A percentile compares a stretch with the other conserved stretches of the same genome.
phyloP scores from a whole-genome alignment of 768 basidiomycete species.

The Podaxis carcinomalis region DNA sequence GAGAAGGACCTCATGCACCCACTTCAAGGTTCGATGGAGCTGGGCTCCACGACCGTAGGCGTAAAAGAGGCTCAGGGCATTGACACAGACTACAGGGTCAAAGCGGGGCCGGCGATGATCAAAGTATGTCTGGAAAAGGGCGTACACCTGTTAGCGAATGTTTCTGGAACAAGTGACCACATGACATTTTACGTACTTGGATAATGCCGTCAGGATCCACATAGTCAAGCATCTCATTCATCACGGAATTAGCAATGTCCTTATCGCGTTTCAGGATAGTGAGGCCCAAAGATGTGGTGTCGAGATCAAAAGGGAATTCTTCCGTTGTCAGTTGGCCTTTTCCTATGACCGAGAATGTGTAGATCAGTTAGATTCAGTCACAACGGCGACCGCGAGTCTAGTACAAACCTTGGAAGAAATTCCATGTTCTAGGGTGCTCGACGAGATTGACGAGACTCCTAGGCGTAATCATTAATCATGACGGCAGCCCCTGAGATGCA shows the following conservation, averaged over 20 bases:
- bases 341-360: conserved; percentile 18
- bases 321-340: conserved; percentile 41
- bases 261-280: conserved; percentile 33
- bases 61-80: conserved; percentile 47
- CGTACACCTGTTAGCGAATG: neutral
- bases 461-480: neutral
- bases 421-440: conserved; percentile 42
- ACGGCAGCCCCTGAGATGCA: neutral
- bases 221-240: conserved; percentile 57
- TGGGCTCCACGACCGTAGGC: conserved; percentile 43
- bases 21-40: conserved; percentile 38
- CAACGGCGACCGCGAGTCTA: neutral
- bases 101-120: conserved; percentile 45
- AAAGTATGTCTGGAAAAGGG: conserved; percentile 41
- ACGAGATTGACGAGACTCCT: conserved; percentile 43
- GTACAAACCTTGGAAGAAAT: conserved; percentile 45
- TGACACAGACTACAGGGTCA: conserved; percentile 51
- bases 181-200: conserved; percentile 26
- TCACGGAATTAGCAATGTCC: conserved; percentile 33
- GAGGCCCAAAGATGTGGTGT: conserved; percentile 53
- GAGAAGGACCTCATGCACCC: conserved; percentile 45
- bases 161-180: neutral
- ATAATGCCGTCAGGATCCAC: conserved; percentile 47
- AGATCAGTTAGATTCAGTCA: conserved; percentile 7
- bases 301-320: conserved; percentile 50